Conservation (phyloP, 768 basidiomycete genomes). For the Podaxis pistillaris region DNA sequence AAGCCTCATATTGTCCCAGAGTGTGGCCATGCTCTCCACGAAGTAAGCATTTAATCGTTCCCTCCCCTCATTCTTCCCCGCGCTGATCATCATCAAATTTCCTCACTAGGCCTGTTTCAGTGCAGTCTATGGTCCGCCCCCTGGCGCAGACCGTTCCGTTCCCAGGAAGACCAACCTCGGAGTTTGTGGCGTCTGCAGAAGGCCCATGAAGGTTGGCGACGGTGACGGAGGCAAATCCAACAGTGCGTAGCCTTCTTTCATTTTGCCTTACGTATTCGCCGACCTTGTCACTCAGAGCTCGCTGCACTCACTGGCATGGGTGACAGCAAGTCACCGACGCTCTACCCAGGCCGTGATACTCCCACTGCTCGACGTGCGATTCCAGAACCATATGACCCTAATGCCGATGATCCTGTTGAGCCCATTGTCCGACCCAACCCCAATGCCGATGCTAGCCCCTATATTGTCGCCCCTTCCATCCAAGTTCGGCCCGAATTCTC, state of each 20-base stretch:
- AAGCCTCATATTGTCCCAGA: constrained; percentile 97
- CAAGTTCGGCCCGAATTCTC: constrained; percentile 92
- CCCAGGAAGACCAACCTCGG: constrained; percentile 80
- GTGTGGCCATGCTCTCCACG: constrained; percentile 97
- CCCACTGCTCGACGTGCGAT: constrained; percentile 42
- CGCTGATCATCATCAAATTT: constrained; percentile 11
- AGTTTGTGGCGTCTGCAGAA: constrained; percentile 94
- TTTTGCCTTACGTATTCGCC: constrained; percentile 8
- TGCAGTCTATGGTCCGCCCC: constrained; percentile 91
- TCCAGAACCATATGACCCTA: constrained; percentile 58
- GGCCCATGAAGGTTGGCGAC: constrained; percentile 95
- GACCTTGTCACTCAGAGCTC: constrained; percentile 57
- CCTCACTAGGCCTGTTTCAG: constrained; percentile 86
- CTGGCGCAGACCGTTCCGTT: constrained; percentile 51
- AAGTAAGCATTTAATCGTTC: constrained; percentile 45
- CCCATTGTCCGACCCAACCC: constrained; percentile 50
- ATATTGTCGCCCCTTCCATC: constrained; percentile 90
- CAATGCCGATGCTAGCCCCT: constrained; percentile 50
- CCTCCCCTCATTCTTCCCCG: constrained; percentile 4
- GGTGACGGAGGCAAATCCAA: constrained; percentile 84
- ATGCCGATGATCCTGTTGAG: constrained; percentile 85
- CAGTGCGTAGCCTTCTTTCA: constrained; percentile 51
- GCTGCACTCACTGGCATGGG: constrained; percentile 92
- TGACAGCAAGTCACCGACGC: constrained; percentile 47
- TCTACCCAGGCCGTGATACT: constrained; percentile 73